Conservation (phyloP, 371 early-diverging fungal species). For the Parasitella parasitica region DNA sequence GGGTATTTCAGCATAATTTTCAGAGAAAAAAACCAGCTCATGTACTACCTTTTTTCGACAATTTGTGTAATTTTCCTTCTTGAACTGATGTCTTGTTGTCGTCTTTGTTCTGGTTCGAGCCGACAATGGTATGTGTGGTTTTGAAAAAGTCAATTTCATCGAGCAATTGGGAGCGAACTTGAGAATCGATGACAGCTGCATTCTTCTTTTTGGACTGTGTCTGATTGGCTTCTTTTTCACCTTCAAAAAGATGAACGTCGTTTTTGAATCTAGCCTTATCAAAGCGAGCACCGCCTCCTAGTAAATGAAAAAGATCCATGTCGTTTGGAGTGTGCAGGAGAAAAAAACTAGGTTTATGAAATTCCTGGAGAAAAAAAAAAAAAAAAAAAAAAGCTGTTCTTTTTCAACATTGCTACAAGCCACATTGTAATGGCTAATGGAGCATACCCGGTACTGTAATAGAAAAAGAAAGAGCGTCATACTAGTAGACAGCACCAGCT, state of each 20-base stretch:
- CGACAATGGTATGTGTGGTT: slow-evolving; percentile 31
- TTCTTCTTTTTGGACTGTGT: slow-evolving; percentile 27
- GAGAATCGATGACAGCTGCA: slow-evolving; percentile 39
- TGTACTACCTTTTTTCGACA: neutral
- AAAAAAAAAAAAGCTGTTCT: too few relatives aligned
- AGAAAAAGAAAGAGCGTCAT: neutral
- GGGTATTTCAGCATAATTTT: neutral
- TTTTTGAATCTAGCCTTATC: slow-evolving; percentile 75
- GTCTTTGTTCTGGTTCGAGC: neutral
- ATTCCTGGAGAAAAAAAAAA: neutral
- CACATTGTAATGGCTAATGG: neutral
- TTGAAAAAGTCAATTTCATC: slow-evolving; percentile 51
- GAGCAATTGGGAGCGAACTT: slow-evolving; percentile 33
- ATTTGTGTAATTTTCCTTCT: neutral
- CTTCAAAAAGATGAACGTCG: slow-evolving; percentile 75
- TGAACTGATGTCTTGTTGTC: neutral
- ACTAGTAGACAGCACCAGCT: neutral
- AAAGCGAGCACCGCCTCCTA: slow-evolving; percentile 85
- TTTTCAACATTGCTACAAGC: neutral
- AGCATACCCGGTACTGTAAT: too few relatives aligned
- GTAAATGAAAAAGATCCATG: slow-evolving; percentile 80
- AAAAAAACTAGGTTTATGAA: neutral
- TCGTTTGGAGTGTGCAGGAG: neutral
- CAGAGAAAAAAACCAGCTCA: too few relatives aligned
- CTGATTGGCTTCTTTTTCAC: slow-evolving; percentile 23